These are phyloP conservation scores for Colletotrichum lini DNA, from an alignment of 2,329 filamentous ascomycete genomes.

Conservation along the genomic window DNA sequence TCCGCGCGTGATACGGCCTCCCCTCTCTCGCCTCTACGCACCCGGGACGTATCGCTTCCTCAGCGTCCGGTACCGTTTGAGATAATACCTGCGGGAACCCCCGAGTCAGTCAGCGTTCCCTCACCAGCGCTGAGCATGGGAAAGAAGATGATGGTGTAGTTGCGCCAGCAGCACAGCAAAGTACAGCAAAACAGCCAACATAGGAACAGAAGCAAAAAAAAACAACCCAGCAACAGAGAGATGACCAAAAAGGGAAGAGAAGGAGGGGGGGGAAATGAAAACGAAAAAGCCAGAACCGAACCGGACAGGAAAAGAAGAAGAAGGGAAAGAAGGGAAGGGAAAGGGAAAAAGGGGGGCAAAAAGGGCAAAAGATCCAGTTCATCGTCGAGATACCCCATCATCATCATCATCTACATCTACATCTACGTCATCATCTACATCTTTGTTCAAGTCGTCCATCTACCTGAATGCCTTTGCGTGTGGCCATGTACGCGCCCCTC, in stretches of 20 bases:
- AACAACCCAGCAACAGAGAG: background rate
- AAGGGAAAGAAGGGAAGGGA: background rate
- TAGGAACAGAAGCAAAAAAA: background rate
- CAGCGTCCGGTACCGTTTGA: slow-evolving; percentile 90
- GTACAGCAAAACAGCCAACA: too few species aligned
- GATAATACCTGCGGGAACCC: slow-evolving; percentile 77
- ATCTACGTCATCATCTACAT: slow-evolving; percentile 6
- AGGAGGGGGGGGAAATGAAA: too few species aligned
- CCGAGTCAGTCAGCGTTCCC: slow-evolving; percentile 29
- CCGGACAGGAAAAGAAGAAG: background rate
- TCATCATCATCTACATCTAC: slow-evolving; percentile 18
- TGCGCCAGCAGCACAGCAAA: too few species aligned
- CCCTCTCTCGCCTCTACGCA: slow-evolving; percentile 11
- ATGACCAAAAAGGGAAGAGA: background rate
- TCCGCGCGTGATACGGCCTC: background rate
- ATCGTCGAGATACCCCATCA: slow-evolving; percentile 40
- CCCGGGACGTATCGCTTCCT: slow-evolving; percentile 78
- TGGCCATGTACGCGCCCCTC: background rate
- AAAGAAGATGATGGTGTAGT: too few species aligned
- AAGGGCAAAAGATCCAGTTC: slow-evolving; percentile 31
- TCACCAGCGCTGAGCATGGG: slow-evolving; percentile 5
- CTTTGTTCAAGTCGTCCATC: background rate
- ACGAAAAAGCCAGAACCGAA: background rate
- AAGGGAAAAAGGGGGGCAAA: background rate
- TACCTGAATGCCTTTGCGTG: background rate